Evolutionary conservation across 78 protist species (phyloP).

Genomic region (Creolimax fragrantissima): DNA sequence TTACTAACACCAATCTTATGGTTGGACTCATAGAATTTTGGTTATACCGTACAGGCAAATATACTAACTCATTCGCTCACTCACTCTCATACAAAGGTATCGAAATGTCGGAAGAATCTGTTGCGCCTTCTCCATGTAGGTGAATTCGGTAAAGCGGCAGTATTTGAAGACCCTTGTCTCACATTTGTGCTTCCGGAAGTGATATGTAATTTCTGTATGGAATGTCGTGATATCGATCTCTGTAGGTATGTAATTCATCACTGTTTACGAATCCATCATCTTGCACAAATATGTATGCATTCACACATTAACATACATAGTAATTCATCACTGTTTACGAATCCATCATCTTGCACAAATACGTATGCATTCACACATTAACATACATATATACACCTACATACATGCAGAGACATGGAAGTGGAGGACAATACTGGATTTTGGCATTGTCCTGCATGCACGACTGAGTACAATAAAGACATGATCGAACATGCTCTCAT

Average conservation of each 20-base stretch:
- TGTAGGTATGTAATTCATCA: not conserved
- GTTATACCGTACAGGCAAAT: too few species aligned
- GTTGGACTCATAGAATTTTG: too few species aligned
- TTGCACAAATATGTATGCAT: not conserved
- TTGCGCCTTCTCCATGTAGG: constrained; percentile 34
- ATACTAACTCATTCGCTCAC: not conserved
- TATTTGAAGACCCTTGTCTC: constrained; percentile 45
- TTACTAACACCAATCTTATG: too few species aligned
- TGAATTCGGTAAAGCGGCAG: constrained; percentile 59
- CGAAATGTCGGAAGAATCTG: not conserved
- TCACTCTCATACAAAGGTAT: constrained; percentile 27
- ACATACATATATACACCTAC: not conserved
- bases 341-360: not conserved
- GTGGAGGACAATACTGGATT: not conserved
- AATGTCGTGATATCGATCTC: constrained; percentile 1
- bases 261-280: not conserved
- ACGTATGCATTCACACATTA: not conserved
- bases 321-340: not conserved
- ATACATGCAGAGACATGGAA: not conserved
- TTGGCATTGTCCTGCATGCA: not conserved
- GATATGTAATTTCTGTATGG: constrained; percentile 60
- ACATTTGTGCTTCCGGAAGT: constrained; percentile 59
- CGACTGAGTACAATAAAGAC: not conserved
- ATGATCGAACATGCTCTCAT: not conserved
- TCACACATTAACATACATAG: not conserved